Evolutionary conservation across 1,139 yeast genomes (phyloP).

Genomic region (Casaregolazyma lundiana): DNA sequence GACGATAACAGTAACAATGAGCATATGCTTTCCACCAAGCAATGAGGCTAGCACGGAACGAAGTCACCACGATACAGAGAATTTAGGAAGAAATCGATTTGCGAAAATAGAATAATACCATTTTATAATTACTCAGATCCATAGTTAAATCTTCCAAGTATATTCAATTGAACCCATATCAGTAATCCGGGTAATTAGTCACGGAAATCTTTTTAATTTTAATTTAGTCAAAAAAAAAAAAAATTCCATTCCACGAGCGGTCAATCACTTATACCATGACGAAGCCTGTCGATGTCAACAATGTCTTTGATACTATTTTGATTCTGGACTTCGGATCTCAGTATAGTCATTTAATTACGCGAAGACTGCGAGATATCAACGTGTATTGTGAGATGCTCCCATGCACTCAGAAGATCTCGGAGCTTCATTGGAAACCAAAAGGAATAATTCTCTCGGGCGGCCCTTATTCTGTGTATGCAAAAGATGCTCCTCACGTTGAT

Average conservation of each 20-base stretch:
- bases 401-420: slow-evolving; percentile 93
- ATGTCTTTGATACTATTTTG: slow-evolving; percentile 89
- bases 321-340: slow-evolving; percentile 98
- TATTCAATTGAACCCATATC: too few relatives aligned
- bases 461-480: slow-evolving; percentile 95
- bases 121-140: too few relatives aligned
- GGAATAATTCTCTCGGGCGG: slow-evolving; percentile 97
- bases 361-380: slow-evolving; percentile 96
- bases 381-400: slow-evolving; percentile 99
- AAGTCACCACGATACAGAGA: too few relatives aligned
- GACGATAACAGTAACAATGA: too few relatives aligned
- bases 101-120: too few relatives aligned
- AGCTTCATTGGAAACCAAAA: slow-evolving; percentile 89
- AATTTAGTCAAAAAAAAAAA: neutral
- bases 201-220: too few relatives aligned
- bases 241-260: neutral
- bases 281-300: slow-evolving; percentile 49
- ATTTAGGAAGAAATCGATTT: too few relatives aligned
- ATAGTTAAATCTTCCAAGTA: too few relatives aligned
- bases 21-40: too few relatives aligned
- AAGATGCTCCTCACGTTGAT: slow-evolving; percentile 96
- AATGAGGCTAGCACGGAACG: too few relatives aligned
- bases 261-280: slow-evolving; percentile 8
- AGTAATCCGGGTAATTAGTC: neutral
- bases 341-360: slow-evolving; percentile 92